phyloP scores from a whole-genome alignment of 768 basidiomycete genomes.

The Podaxis sp. region DNA sequence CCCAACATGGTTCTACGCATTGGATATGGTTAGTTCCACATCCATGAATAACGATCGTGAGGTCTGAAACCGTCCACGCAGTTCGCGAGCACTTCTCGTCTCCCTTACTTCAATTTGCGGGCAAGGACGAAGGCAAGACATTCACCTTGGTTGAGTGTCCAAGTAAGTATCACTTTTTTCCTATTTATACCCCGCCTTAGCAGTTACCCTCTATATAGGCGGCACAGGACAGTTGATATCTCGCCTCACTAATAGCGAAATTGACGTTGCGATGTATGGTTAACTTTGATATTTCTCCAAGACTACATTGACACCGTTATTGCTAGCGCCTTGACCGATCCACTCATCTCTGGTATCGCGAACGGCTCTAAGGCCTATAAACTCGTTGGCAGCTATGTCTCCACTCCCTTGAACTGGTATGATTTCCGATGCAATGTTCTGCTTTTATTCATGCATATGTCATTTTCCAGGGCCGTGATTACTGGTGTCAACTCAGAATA shows the following conservation, averaged over 20 bases:
- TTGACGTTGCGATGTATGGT: conserved; percentile 77
- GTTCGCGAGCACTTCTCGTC: conserved; percentile 91
- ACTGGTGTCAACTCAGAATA: conserved; percentile 76
- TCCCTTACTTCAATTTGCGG: conserved; percentile 84
- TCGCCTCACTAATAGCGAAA: conserved; percentile 70
- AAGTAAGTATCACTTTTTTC: conserved; percentile 42
- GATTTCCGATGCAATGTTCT: conserved; percentile 13
- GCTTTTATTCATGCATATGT: not conserved
- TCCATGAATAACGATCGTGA: not conserved
- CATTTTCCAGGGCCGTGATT: conserved; percentile 77
- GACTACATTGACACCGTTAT: not conserved
- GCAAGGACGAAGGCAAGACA: conserved; percentile 63
- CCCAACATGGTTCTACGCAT: conserved; percentile 37
- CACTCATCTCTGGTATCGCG: conserved; percentile 88
- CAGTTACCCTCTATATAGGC: conserved; percentile 40
- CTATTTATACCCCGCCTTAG: conserved; percentile 16
- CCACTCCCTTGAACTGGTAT: conserved; percentile 85
- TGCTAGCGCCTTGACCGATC: conserved; percentile 78
- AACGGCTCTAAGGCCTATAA: conserved; percentile 88
- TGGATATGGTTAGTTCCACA: conserved; percentile 43
- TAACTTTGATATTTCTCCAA: too few species aligned
- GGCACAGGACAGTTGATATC: conserved; percentile 86
- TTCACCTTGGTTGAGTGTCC: conserved; percentile 91
- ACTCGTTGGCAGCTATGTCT: conserved; percentile 90
- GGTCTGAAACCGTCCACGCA: conserved; percentile 23